Evolutionary conservation across 306 rosid genomes (phyloP), one percentile per base, ranked within the genome.

Genomic region (Morella rubra): DNA sequence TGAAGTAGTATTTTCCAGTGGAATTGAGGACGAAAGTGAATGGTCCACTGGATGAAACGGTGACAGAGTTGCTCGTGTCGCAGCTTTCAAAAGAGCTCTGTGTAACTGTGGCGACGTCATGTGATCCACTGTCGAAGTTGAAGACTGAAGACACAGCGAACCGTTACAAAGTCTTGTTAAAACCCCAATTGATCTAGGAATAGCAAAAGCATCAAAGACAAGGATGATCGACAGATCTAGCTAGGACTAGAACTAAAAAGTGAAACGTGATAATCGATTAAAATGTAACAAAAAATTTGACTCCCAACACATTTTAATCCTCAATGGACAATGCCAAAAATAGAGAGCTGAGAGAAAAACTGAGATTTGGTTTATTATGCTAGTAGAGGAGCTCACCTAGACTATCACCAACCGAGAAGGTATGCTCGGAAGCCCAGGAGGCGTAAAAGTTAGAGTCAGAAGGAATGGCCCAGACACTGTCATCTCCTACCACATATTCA

Each of bases 401-500:
- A 56, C 61, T 69, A 80, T 86, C 89, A 5, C 69, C 68, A 8
- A 74, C 58, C 0, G 44, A 56, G 81, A 89, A 85, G 10, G 37
- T 72, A 11, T 76, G 51, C 14, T 40, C 51, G 37, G 81, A 0
- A 27, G 85, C 84, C 93, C 93, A 89, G 19, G 45, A 13, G 14
- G 85, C 76, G 69, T 85, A 87, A 14, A 84, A 82, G 52, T 83
- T 66, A 11, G 81, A 37, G 22, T 62, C 40, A 0, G 89, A 24
- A 13, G 86, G 93, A 75, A 49, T n/a, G 5, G 54, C 69, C 93
- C 91, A 89, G 62, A 82, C 93, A 14, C 46, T 45, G 60, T 4
- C 1, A 37, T 72, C 86, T 47, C 89, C 89, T 0, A 86, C 93
- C 2, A 69, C 79, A 66, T 71, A 72, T 6, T 60, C 27, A 37